Base-by-base conservation (phyloP, 2,329 filamentous ascomycete genomes). In the Colletotrichum sp. region DNA sequence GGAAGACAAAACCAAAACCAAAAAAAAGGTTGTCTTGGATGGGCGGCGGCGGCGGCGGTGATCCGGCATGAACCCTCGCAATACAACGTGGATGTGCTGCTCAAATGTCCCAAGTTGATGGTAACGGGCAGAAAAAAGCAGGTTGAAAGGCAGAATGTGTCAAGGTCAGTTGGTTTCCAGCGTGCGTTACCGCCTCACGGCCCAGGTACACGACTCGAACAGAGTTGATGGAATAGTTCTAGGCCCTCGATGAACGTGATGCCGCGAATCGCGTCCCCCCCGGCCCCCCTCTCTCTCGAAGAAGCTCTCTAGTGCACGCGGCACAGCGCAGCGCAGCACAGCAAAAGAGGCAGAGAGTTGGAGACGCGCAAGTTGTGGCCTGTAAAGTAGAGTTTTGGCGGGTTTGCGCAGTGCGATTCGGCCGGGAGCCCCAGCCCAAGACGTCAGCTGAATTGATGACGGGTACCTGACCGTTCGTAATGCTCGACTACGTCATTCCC, bases 401-500 rank as follows among this genome's bases (percentile, higher is more conserved):
- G 18, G 39, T 44, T 65, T 65, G 36, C 63, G 36, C 36, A 44
- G 36, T 24, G 9, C 13, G 30, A 10, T 60, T 30, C 44, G 34
- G 32, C 44, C 44, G 28, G 44, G 55, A 59, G 67, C 67, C 36
- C 57, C 67, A 70, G 67, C 34, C 55, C 67, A 62, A 32, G 67
- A 63, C 36, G 67, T 70, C 69, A 68, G 73, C 69, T 75, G 73
- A 75, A 68, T 70, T 59, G 72, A 68, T 30, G 68, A 62, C 63
- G 69, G 73, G 68, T 72, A 75, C 73, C 69, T 75, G 73, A 72
- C 55, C 63, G 68, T 72, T 68, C 72, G 32, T 68, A 64, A 72
- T 67, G 72, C 55, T 75, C 16, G 63, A 57, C 69, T 67, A 75
- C 73, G 73, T 75, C 69, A 75, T 75, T 72, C 73, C 69, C 69